These are phyloP conservation scores for Podospora pseudoanserina DNA, from an alignment of 495 filamentous ascomycete species.

Conservation along the genomic window DNA sequence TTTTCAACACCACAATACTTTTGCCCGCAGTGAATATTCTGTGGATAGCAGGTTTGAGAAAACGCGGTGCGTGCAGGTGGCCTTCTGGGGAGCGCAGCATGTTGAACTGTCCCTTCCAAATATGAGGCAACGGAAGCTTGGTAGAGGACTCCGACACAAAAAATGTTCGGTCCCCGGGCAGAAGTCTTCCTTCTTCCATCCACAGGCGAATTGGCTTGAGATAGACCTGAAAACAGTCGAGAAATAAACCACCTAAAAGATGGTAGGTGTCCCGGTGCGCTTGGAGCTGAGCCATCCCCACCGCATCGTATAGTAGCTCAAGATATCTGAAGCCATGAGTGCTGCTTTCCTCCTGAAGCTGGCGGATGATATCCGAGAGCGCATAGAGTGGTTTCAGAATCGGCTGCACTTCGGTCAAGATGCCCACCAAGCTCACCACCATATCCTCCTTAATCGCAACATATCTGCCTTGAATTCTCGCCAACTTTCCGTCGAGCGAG, in stretches of 20 bases:
- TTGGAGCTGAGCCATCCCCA: conserved; percentile 64
- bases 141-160: conserved; percentile 62
- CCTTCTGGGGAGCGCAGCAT: conserved; percentile 55
- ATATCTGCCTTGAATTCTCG: conserved; percentile 43
- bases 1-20: conserved; percentile 75
- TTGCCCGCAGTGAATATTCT: conserved; percentile 86
- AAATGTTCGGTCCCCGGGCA: conserved; percentile 60
- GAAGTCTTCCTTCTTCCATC: conserved; percentile 78
- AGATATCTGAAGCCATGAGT: conserved; percentile 57
- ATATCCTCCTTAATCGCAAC: conserved; percentile 42
- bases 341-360: conserved; percentile 37
- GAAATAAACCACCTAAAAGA: conserved; percentile 65
- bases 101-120: conserved; percentile 76
- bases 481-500: conserved; percentile 44
- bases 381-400: conserved; percentile 51
- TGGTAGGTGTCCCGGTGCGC: conserved; percentile 58
- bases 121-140: conserved; percentile 55
- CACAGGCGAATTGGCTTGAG: conserved; percentile 72
- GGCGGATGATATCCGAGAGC: conserved; percentile 49
- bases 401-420: conserved; percentile 58
- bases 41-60: conserved; percentile 61
- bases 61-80: conserved; percentile 62
- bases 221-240: conserved; percentile 79
- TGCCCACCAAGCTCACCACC: conserved; percentile 55
- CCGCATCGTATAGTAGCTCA: conserved; percentile 67